Conservation (phyloP, 306 rosid genomes). For the Trifolium fragiferum region DNA sequence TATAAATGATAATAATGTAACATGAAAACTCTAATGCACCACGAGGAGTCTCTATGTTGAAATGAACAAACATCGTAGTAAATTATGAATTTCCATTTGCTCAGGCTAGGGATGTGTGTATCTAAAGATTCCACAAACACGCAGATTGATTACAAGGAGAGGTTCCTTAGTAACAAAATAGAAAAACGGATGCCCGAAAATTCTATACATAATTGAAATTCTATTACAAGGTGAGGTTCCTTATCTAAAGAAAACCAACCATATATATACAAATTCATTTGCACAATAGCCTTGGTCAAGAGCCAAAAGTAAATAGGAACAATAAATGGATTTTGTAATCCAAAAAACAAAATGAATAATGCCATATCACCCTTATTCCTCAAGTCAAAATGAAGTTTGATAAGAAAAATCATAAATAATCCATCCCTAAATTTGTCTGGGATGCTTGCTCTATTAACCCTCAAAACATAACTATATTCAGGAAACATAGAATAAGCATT, state of each 20-base stretch:
- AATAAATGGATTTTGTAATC: background rate
- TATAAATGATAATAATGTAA: slow-evolving; percentile 33
- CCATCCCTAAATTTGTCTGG: background rate
- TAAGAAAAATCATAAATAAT: background rate
- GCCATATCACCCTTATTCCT: slow-evolving; percentile 11
- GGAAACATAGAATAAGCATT: background rate
- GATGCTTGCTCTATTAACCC: slow-evolving; percentile 15
- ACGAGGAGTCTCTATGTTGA: background rate
- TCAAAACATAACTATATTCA: slow-evolving; percentile 7
- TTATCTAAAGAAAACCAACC: too few relatives aligned
- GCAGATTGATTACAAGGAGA: background rate
- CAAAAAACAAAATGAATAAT: slow-evolving; percentile 23
- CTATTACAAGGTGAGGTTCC: too few relatives aligned
- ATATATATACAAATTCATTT: slow-evolving; percentile 8
- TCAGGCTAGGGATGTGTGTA: slow-evolving; percentile 1
- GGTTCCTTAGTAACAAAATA: slow-evolving; percentile 21
- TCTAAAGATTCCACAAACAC: slow-evolving; percentile 7
- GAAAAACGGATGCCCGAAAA: slow-evolving; percentile 3
- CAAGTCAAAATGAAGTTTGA: background rate
- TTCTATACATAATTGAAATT: background rate
- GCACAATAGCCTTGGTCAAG: slow-evolving; percentile 1
- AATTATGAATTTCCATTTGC: slow-evolving; percentile 20
- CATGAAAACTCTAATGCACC: background rate
- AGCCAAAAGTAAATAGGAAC: slow-evolving; percentile 16
- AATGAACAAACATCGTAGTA: background rate